A percentile compares a stretch with the other conserved stretches of the same genome.
Conservation (phyloP, 2,329 filamentous ascomycete species). For the Westerdykella sp. region DNA sequence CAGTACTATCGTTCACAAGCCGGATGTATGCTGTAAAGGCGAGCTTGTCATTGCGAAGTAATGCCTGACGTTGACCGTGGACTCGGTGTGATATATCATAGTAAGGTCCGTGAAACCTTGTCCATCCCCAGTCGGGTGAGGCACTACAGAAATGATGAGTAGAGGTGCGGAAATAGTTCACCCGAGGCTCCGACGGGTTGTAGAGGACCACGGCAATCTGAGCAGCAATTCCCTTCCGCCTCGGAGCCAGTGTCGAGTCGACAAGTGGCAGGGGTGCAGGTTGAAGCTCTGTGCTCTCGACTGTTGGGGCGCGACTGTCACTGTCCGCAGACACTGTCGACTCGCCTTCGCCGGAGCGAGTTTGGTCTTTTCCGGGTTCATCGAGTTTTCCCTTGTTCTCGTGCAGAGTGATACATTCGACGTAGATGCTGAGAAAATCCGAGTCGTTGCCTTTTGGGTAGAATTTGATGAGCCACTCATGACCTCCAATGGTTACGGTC, state of each 20-base stretch:
- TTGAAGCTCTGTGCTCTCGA: constrained; percentile 14
- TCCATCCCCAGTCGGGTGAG: constrained; percentile 59
- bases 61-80: constrained; percentile 51
- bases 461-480: constrained; percentile 61
- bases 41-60: constrained; percentile 56
- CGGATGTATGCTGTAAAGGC: constrained; percentile 58
- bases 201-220: constrained; percentile 58
- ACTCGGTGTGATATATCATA: constrained; percentile 54
- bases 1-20: constrained; percentile 54
- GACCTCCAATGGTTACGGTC: constrained; percentile 50
- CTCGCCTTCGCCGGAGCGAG: constrained; percentile 3
- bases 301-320: background rate
- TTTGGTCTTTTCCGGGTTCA: constrained; percentile 13
- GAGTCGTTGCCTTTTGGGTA: constrained; percentile 57
- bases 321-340: background rate
- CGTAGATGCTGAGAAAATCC: constrained; percentile 53
- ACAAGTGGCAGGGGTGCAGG: constrained; percentile 35
- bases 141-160: constrained; percentile 54
- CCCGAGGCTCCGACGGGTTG: constrained; percentile 57
- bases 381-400: constrained; percentile 5
- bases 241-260: constrained; percentile 27
- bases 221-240: constrained; percentile 47
- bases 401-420: constrained; percentile 52
- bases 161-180: constrained; percentile 51
- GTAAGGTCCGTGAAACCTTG: constrained; percentile 54